phyloP scores from a whole-genome alignment of 257 asterid species.

The Ehretia macrophylla region DNA sequence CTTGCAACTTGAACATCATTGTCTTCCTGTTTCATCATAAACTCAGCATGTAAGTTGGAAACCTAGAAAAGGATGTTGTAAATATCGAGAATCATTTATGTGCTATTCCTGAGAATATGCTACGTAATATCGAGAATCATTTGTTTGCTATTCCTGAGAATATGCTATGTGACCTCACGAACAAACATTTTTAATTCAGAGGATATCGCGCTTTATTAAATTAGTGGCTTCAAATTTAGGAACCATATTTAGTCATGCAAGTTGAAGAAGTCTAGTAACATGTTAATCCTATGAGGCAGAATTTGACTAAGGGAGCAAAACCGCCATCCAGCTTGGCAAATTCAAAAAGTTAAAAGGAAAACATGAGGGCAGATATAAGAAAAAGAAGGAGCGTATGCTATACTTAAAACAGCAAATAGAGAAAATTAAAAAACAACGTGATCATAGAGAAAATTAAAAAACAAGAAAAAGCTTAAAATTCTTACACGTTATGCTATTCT shows the following conservation, averaged over 20 bases:
- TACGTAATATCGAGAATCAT: not conserved
- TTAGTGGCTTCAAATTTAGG: too few relatives aligned
- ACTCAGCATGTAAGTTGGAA: not conserved
- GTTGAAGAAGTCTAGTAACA: not conserved
- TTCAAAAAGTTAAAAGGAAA: not conserved
- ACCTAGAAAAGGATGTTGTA: not conserved
- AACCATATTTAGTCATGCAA: too few relatives aligned
- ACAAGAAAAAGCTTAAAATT: not conserved
- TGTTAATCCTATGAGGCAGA: not conserved
- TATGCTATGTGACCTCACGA: not conserved
- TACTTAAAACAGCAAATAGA: not conserved
- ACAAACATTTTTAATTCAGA: not conserved
- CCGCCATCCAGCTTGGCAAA: not conserved
- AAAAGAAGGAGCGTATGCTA: not conserved
- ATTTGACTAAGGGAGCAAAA: not conserved
- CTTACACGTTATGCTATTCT: not conserved
- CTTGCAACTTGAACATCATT: slow-evolving; percentile 51
- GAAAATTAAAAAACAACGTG: not conserved
- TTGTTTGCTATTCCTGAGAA: not conserved
- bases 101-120: not conserved
- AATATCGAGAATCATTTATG: not conserved
- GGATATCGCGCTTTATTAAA: too few relatives aligned
- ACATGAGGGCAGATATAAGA: not conserved
- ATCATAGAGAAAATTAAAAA: not conserved
- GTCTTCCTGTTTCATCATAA: slow-evolving; percentile 44